Evolutionary conservation across 495 filamentous ascomycete species (phyloP).

Genomic region (Xylaria scruposa): DNA sequence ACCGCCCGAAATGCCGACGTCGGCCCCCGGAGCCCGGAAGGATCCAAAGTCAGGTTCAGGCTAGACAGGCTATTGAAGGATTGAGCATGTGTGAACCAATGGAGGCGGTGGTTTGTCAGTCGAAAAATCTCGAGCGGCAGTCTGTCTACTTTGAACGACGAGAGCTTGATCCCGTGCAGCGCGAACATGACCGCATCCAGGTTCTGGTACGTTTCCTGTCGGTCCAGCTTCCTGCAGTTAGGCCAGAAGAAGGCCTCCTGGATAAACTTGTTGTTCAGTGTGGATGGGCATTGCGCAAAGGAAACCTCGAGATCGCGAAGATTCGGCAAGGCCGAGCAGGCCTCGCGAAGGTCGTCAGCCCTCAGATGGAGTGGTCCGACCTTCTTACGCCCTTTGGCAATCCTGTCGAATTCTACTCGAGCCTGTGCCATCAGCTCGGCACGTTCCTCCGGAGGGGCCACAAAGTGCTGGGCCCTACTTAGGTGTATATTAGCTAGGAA

Average conservation of each 20-base stretch:
- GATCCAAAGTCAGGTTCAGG: conserved; percentile 50
- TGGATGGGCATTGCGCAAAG: conserved; percentile 47
- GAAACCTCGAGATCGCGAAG: conserved; percentile 51
- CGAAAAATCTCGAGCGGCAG: conserved; percentile 55
- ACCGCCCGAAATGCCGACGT: conserved; percentile 46
- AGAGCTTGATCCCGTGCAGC: conserved; percentile 46
- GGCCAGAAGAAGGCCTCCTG: conserved; percentile 48
- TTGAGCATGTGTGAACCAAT: conserved; percentile 53
- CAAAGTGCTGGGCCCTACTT: conserved; percentile 50
- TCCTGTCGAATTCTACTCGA: conserved; percentile 47
- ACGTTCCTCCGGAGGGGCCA: conserved; percentile 47
- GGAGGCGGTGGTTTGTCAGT: conserved; percentile 42
- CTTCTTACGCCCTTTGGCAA: conserved; percentile 42
- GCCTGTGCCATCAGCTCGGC: conserved; percentile 46
- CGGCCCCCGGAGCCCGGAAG: conserved; percentile 43
- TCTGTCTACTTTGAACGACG: conserved; percentile 51
- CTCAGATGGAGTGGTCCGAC: conserved; percentile 50
- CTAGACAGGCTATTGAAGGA: conserved; percentile 48
- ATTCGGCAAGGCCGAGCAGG: conserved; percentile 52
- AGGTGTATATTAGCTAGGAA: conserved; percentile 14
- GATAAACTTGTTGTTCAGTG: conserved; percentile 45
- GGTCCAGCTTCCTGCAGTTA: conserved; percentile 52
- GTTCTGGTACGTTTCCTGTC: conserved; percentile 49
- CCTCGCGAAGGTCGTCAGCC: conserved; percentile 47
- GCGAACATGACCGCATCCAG: conserved; percentile 53